These are phyloP conservation scores for Umbelopsis isabellina DNA, from an alignment of 192 early-diverging fungal species.

Conservation along the genomic window DNA sequence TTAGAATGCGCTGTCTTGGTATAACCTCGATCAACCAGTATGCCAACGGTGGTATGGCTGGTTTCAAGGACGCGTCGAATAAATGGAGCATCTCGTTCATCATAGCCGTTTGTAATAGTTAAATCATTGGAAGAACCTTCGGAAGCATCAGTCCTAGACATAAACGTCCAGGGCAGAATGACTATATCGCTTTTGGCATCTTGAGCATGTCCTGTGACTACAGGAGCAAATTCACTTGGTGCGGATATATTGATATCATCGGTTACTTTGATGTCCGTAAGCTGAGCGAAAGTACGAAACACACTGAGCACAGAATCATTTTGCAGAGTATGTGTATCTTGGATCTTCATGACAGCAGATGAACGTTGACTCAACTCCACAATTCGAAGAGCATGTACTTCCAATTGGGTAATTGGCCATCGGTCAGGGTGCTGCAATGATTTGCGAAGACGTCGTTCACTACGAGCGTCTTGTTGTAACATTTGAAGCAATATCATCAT, in stretches of 20 bases:
- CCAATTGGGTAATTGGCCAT: slow-evolving; percentile 17
- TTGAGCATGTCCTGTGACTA: slow-evolving; percentile 59
- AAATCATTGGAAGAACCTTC: slow-evolving; percentile 28
- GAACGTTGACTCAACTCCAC: slow-evolving; percentile 79
- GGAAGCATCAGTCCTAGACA: slow-evolving; percentile 32
- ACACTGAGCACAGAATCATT: slow-evolving; percentile 81
- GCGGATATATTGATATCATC: slow-evolving; percentile 64
- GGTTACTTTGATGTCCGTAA: slow-evolving; percentile 68
- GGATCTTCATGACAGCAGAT: slow-evolving; percentile 79
- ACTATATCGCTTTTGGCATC: slow-evolving; percentile 66
- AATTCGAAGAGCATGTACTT: slow-evolving; percentile 72
- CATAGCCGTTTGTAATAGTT: slow-evolving; percentile 17
- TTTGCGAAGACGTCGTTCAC: slow-evolving; percentile 12
- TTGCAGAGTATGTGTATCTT: slow-evolving; percentile 64
- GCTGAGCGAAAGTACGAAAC: slow-evolving; percentile 78
- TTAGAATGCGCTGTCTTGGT: slow-evolving; percentile 50
- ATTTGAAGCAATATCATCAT: slow-evolving; percentile 72
- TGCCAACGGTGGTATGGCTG: slow-evolving; percentile 50
- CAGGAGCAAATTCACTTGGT: slow-evolving; percentile 69
- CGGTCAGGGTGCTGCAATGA: slow-evolving; percentile 13
- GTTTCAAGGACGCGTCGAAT: slow-evolving; percentile 48
- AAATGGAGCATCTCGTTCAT: slow-evolving; percentile 51
- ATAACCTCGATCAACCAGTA: slow-evolving; percentile 74
- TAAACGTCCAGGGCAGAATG: slow-evolving; percentile 65
- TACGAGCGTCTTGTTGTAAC: slow-evolving; percentile 45